Base-by-base conservation (phyloP, 768 basidiomycete genomes). In the Bullera alba region DNA sequence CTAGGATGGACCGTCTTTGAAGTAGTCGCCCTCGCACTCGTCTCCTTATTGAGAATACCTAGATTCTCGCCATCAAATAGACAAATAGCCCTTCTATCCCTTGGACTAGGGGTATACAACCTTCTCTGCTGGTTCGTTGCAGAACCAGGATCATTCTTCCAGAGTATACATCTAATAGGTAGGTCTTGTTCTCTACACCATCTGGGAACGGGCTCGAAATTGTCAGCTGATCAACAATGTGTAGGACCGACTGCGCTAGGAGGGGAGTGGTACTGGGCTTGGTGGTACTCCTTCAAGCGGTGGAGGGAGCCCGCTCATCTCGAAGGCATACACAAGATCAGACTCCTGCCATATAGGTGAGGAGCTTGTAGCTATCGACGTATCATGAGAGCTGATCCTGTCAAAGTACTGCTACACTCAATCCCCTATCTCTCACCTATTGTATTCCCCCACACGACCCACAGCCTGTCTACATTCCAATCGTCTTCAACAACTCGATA, bases 401-500 rank as follows among this genome's bases (percentile, higher is more conserved):
- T 34, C 34, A 48, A 46, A 76, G 90, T 69, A 95, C 91, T 2
- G 92, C 91, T 3, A 83, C 84, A 19, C 76, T 97, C 37, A 92
- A 93, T 60, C 88, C 87, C 10, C 77, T 83, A 51, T 77, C 74
- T 14, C 77, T 81, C 45, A 81, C 81, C 2, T 91, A 83, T 68
- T 93, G 89, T 61, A 76, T 92, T 17, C 76, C 84, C 1, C 69
- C 77, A 8, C 74, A 78, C 38, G 76, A 77, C 5, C 21, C 35
- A 17, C 47, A 58, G 46, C 75, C 76, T 37, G 79, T 86, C 26
- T 79, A 88, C 46, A 75, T 95, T 41, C 92, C 92, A 0, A 74
- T 95, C 28, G 77, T 92, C 38, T 79, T 95, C 70, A 95, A 96
- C 75, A 92, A 93, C 72, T 90, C 92, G 7, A 78, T 77, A n/a